phyloP scores from a whole-genome alignment of 768 basidiomycete species.

The Podaxis pistillaris region DNA sequence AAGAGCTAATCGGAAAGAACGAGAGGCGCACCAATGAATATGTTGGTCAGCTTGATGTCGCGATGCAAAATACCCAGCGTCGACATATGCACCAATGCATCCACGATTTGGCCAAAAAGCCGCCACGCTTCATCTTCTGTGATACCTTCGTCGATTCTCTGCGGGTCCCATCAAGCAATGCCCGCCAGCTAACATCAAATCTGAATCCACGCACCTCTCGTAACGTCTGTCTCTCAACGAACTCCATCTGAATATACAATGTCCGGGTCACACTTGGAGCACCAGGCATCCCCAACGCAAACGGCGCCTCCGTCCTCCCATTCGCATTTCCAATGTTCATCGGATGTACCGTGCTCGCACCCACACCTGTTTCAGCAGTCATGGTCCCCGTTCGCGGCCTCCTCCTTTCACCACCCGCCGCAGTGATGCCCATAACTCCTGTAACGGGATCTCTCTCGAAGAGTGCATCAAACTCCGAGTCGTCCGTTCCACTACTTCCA shows the following conservation, averaged over 20 bases:
- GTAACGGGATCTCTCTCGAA: conserved; percentile 20
- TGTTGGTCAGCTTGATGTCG: conserved; percentile 92
- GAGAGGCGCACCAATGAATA: conserved; percentile 75
- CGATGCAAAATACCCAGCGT: conserved; percentile 83
- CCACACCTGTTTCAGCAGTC: background rate
- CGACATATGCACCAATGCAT: conserved; percentile 89
- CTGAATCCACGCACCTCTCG: conserved; percentile 55
- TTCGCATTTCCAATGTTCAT: conserved; percentile 2
- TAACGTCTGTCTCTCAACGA: conserved; percentile 87
- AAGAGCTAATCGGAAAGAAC: background rate
- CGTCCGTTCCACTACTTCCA: conserved; percentile 39
- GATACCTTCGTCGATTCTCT: conserved; percentile 79
- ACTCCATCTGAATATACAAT: conserved; percentile 96
- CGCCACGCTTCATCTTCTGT: conserved; percentile 87
- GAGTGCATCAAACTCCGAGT: conserved; percentile 31
- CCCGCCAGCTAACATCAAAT: background rate
- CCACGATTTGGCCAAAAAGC: conserved; percentile 85
- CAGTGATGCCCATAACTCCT: background rate
- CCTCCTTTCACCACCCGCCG: background rate
- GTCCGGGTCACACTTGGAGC: conserved; percentile 47
- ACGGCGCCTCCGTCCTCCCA: conserved; percentile 26
- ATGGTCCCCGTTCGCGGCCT: conserved; percentile 5
- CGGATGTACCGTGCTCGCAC: conserved; percentile 3
- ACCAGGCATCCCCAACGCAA: conserved; percentile 14
- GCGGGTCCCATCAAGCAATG: conserved; percentile 5